Evolutionary conservation across 352 stramenopile species (phyloP), one percentile per base, ranked within the genome.

Genomic region (Phytophthora chlamydospora): DNA sequence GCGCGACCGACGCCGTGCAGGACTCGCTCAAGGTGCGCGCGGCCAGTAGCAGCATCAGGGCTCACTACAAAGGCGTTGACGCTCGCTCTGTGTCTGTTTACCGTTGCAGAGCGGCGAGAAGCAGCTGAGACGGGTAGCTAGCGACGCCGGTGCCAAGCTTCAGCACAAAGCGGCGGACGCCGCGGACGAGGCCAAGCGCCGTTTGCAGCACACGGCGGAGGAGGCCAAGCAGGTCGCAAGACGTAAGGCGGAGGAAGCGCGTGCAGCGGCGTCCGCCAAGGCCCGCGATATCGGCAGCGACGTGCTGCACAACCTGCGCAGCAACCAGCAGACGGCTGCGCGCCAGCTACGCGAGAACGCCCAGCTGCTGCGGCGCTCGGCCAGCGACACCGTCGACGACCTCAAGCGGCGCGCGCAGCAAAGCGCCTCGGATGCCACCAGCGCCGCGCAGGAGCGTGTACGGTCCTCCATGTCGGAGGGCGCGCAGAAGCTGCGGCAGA

Each of bases 401-500:
- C 34, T 73, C 31, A 62, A 50, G 14, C 43, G 64, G 31, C 51
- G 67, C 36, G 56, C 64, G 14, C 48, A 61, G 7, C 49, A 80
- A 33, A 80, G 55, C 31, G 72, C 66, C 1, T 50, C 36, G 0
- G 46, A 75, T n/a, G 58, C 63, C 29, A 71, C 60, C 32, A 44
- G 39, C 17, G 60, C 66, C 1, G 75, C 80, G 13, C 61, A 78
- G 31, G 61, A 88, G 33, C 64, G 65, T 3, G 44, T 88, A 34
- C 72, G 69, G 3, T 52, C 52, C n/a, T 71, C 71, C 0, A 50
- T 89, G 32, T 59, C 65, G 0, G 62, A 74, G 13, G 66, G 78
- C 31, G 75, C 80, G 4, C 49, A 89, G 53, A 77, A 69, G 55
- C 70, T 93, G 7, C 72, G 71, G 12, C 59, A 73, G 38, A 80